phyloP scores from a whole-genome alignment of 306 rosid species.

The Dryas drummondii region DNA sequence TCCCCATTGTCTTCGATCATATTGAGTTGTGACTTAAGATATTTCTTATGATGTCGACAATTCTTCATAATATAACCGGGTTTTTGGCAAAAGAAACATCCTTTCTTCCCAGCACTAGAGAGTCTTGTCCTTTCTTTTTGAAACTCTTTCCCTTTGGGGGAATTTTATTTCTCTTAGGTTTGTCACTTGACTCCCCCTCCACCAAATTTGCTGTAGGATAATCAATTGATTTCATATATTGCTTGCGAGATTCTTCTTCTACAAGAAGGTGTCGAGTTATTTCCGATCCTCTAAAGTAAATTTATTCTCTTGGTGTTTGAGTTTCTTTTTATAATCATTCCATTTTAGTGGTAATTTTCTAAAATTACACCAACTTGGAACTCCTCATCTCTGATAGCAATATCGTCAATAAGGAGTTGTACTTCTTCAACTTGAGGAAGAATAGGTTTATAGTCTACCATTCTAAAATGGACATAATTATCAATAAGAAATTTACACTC shows the following conservation, averaged over 20 bases:
- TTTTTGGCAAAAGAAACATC: background rate
- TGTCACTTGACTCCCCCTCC: background rate
- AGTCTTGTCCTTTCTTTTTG: background rate
- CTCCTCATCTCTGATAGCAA: background rate
- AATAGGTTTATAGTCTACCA: background rate
- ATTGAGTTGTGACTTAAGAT: background rate
- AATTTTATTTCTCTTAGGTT: background rate
- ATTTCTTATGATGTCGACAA: background rate
- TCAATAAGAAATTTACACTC: background rate
- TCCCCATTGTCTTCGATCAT: background rate
- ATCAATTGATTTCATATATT: background rate
- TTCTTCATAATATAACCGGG: background rate
- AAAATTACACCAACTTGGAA: no score
- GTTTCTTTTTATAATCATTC: conserved; percentile 6
- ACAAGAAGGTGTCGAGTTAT: background rate
- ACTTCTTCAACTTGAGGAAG: background rate
- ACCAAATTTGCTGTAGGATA: background rate
- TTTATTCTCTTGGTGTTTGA: background rate
- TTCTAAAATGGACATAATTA: conserved; percentile 4
- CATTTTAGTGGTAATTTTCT: background rate
- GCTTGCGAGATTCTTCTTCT: background rate
- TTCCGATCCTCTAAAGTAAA: background rate
- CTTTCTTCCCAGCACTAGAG: background rate
- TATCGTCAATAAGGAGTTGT: background rate
- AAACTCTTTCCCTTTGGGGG: background rate